Percentiles rank a stretch among this genome's conserved stretches.
phyloP scores from a whole-genome alignment of 768 basidiomycete species.

The Calocybe gangraenosa region DNA sequence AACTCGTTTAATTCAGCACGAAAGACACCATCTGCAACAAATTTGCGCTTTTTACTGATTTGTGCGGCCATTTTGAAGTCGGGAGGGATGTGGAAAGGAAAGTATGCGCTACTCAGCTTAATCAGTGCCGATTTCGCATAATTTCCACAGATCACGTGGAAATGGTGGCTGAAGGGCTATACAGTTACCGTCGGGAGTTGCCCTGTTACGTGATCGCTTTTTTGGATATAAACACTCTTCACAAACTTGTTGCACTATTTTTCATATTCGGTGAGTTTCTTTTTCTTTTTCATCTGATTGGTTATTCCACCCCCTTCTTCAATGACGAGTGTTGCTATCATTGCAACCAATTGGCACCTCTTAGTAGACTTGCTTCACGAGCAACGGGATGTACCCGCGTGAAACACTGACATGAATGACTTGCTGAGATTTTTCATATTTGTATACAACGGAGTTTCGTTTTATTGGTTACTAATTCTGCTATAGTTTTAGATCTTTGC shows the following conservation, averaged over 20 bases:
- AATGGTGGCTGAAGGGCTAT: conserved; percentile 24
- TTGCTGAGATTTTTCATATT: conserved; percentile 66
- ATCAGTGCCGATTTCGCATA: not conserved
- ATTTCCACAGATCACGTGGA: conserved; percentile 7
- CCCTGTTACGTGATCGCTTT: conserved; percentile 10
- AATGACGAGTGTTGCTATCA: conserved; percentile 79
- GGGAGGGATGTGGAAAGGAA: not conserved
- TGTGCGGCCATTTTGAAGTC: conserved; percentile 66
- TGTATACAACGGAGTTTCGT: not conserved
- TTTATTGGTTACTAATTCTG: no score
- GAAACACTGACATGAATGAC: conserved; percentile 81
- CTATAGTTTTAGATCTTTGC: no score
- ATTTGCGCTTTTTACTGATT: conserved; percentile 99
- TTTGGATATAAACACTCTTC: not conserved
- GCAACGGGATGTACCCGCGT: conserved; percentile 29
- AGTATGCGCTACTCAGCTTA: conserved; percentile 4
- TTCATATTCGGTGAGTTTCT: conserved; percentile 8
- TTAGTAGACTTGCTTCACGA: conserved; percentile 74
- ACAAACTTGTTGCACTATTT: not conserved
- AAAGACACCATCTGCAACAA: conserved; percentile 98
- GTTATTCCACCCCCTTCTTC: conserved; percentile 27
- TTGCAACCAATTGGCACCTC: conserved; percentile 80
- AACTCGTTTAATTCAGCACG: conserved; percentile 99
- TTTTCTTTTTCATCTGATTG: conserved; percentile 15
- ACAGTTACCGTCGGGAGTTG: conserved; percentile 22